Evolutionary conservation across 2,329 filamentous ascomycete species (phyloP).

Genomic region (Rhynchosporium secalis): DNA sequence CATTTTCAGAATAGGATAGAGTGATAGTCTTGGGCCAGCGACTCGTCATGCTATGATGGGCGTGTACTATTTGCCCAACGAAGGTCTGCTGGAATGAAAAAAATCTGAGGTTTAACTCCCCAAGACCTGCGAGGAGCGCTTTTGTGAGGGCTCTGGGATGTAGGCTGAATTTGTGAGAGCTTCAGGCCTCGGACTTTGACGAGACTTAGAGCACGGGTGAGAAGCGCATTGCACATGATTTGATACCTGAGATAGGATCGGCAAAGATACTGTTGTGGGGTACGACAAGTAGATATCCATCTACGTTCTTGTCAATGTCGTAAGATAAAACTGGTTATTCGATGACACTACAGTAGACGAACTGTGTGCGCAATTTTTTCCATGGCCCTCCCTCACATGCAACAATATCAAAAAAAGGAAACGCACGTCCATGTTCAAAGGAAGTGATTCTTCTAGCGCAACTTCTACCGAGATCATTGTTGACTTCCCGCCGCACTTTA

Average conservation of each 20-base stretch:
- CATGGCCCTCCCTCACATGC: slow-evolving; percentile 27
- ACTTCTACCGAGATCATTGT: too few relatives aligned
- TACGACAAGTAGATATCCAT: slow-evolving; percentile 35
- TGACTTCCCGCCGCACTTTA: too few relatives aligned
- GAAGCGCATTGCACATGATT: slow-evolving; percentile 43
- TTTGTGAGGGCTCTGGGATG: slow-evolving; percentile 35
- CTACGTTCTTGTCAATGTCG: slow-evolving; percentile 2
- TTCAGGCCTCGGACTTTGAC: slow-evolving; percentile 29
- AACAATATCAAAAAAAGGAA: slow-evolving; percentile 16
- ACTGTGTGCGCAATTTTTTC: slow-evolving; percentile 17
- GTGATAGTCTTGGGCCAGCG: slow-evolving; percentile 24
- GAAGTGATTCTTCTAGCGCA: too few relatives aligned
- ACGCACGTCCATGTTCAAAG: too few relatives aligned
- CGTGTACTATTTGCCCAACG: slow-evolving; percentile 44
- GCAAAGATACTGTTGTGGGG: slow-evolving; percentile 43
- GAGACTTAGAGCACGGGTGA: slow-evolving; percentile 28
- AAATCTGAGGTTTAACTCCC: slow-evolving; percentile 16
- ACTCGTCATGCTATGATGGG: slow-evolving; percentile 35
- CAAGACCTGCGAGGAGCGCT: slow-evolving; percentile 29
- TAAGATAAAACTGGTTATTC: background rate
- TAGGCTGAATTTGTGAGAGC: slow-evolving; percentile 38
- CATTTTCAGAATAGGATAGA: slow-evolving; percentile 38
- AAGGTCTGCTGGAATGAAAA: slow-evolving; percentile 25
- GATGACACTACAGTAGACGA: background rate
- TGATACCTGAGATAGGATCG: slow-evolving; percentile 48